Evolutionary conservation across 306 rosid genomes (phyloP).

Genomic region (Datisca glomerata): DNA sequence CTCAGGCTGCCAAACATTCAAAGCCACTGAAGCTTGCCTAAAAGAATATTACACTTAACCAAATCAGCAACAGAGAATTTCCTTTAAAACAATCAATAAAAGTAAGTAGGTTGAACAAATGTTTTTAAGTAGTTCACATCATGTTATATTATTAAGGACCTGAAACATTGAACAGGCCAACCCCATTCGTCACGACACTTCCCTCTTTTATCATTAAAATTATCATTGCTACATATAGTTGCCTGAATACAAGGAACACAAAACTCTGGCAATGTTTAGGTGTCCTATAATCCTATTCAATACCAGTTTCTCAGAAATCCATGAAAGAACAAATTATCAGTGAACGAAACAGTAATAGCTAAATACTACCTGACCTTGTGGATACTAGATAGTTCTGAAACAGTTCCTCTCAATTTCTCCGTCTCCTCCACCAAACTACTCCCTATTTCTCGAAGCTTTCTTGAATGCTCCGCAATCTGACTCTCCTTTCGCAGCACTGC

Average conservation of each 20-base stretch:
- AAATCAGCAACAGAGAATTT: neutral
- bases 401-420: slow-evolving; percentile 16
- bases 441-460: slow-evolving; percentile 33
- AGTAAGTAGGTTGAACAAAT: too few species aligned
- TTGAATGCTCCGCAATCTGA: slow-evolving; percentile 44
- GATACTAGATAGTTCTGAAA: slow-evolving; percentile 41
- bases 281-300: slow-evolving; percentile 3
- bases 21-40: slow-evolving; percentile 73
- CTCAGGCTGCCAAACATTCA: slow-evolving; percentile 90
- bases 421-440: slow-evolving; percentile 27
- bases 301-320: neutral
- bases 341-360: too few species aligned
- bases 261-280: too few species aligned
- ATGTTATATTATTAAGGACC: neutral
- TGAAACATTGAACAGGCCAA: neutral
- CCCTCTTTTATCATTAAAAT: too few species aligned
- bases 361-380: slow-evolving; percentile 38
- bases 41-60: slow-evolving; percentile 14
- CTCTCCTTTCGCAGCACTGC: slow-evolving; percentile 56
- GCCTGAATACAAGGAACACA: too few species aligned
- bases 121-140: too few species aligned
- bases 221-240: too few species aligned
- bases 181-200: too few species aligned
- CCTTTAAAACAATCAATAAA: neutral
- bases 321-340: slow-evolving; percentile 1